Base-by-base conservation (phyloP, 192 early-diverging fungal genomes). In the Backusella circina region DNA sequence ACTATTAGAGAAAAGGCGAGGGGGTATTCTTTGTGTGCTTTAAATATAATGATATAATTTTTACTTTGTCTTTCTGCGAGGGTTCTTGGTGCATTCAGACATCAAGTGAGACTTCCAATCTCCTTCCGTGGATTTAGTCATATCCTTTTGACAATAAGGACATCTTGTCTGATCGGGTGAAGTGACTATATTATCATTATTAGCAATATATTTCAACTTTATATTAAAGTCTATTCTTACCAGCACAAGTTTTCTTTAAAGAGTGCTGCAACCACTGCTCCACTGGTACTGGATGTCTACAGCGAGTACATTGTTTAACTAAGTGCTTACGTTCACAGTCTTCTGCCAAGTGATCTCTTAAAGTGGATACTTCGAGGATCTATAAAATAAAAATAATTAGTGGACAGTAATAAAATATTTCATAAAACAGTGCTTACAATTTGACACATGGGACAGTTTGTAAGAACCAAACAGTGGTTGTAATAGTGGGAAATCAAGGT, bases 401-500 rank as follows among this genome's bases (percentile, higher is more conserved):
- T 67, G 8, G 3, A 36, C 2, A 61, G 5, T 21, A 21, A 51
- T 21, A 57, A 13, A 26, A 15, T 8, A 41, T 21, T 18, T 51
- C 1, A 38, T 65, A 66, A 28, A 15, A 51, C 4, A 12, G 68
- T 16, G 32, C 85, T 80, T 83, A 94, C 92, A 72, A 89, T 82
- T 39, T 90, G 84, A 73, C 93, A 94, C 31, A 86, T 77, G 1
- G 91, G 87, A 71, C 93, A 94, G n/a, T 88, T 86, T 33, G 85
- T 88, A 4, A 93, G 82, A 80, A 93, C 83, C 5, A 91, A 87
- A 75, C 93, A 94, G 5, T 91, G 87, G 30, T 85, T 83, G 89
- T 93, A 93, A 70, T 94, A 93, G 72, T 94, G 93, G 18, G 85
- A 75, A 15, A 93, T 89, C n/a, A 94, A 75, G 8, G 80, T 87